These are phyloP conservation scores for Paspalum vaginatum DNA, from an alignment of 176 grass and related monocot species.

Conservation along the genomic window DNA sequence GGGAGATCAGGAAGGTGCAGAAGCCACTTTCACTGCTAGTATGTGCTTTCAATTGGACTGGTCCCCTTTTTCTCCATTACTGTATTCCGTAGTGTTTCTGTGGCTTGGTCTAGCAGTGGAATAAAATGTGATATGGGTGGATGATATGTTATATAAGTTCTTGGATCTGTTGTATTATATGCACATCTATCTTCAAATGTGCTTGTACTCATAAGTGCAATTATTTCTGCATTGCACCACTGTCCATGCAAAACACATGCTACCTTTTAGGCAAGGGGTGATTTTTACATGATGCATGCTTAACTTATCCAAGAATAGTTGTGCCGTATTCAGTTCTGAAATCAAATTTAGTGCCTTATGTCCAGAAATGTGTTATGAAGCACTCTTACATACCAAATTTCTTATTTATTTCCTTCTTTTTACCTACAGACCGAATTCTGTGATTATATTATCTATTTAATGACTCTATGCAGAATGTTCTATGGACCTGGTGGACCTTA, in stretches of 20 bases:
- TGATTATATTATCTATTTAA: constrained; percentile 7
- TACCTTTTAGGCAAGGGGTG: not conserved
- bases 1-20: not conserved
- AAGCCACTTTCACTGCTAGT: not conserved
- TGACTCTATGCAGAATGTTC: constrained; percentile 71
- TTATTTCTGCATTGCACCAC: not conserved
- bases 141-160: not conserved
- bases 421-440: not conserved
- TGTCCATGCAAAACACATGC: constrained; percentile 21
- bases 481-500: constrained; percentile 95
- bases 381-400: not conserved
- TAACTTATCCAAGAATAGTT: constrained; percentile 6
- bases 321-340: not conserved
- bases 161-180: constrained; percentile 35
- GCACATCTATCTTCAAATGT: not conserved
- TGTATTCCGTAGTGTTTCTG: constrained; percentile 3
- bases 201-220: not conserved
- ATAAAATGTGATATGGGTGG: constrained; percentile 19
- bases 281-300: constrained; percentile 16
- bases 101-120: constrained; percentile 2
- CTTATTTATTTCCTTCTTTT: not conserved
- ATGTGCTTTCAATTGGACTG: constrained; percentile 7
- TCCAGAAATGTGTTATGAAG: not conserved
- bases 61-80: not conserved
- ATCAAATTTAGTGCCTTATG: not conserved